Conservation (phyloP, 441 rosid genomes). For the Viola pubescens region DNA sequence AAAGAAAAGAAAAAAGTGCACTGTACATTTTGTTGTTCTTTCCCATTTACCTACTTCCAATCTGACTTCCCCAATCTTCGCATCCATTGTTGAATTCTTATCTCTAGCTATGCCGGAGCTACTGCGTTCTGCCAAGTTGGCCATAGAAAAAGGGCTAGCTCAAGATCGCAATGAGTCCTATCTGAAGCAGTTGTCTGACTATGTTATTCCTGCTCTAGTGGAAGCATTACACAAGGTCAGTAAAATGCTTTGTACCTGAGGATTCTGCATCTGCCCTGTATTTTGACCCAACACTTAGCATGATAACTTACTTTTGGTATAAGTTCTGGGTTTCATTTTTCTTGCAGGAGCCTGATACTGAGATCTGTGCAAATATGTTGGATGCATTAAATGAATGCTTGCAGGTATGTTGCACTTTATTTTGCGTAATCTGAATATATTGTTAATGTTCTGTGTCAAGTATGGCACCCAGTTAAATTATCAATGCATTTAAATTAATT, state of each 20-base stretch:
- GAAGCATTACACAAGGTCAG: constrained; percentile 94
- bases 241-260: not conserved
- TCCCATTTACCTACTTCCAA: not conserved
- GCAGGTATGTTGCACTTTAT: constrained; percentile 47
- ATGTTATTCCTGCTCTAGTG: constrained; percentile 78
- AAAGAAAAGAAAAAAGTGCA: not conserved
- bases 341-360: constrained; percentile 96
- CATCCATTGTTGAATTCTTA: not conserved
- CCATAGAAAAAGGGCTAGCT: constrained; percentile 81
- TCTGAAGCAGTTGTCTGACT: constrained; percentile 88
- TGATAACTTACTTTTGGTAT: not conserved
- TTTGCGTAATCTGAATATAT: too few species aligned
- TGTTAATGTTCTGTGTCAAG: not conserved
- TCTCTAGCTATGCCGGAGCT: constrained; percentile 93
- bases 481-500: not conserved
- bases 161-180: constrained; percentile 85
- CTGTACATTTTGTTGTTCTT: too few species aligned
- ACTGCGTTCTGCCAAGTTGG: constrained; percentile 89
- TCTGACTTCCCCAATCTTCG: constrained; percentile 3
- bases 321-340: constrained; percentile 14
- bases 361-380: constrained; percentile 92
- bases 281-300: not conserved
- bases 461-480: not conserved
- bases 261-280: constrained; percentile 7
- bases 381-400: constrained; percentile 93